These are phyloP conservation scores for Pichia deserticola DNA, from an alignment of 805 yeast species.

Conservation along the genomic window DNA sequence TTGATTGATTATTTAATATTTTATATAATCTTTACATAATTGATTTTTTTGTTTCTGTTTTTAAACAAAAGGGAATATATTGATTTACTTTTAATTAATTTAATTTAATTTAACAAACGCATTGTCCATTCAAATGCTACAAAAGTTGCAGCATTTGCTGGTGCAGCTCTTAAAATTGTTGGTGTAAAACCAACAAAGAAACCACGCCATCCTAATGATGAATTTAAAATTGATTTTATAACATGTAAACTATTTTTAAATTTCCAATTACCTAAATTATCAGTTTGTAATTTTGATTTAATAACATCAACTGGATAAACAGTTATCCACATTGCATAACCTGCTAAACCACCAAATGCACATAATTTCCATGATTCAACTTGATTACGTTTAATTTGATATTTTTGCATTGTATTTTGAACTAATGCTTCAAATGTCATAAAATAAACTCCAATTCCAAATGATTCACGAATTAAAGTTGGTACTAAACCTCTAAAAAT, in stretches of 20 bases:
- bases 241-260: constrained; percentile 58
- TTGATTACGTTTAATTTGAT: constrained; percentile 50
- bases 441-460: constrained; percentile 86
- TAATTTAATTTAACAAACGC: constrained; percentile 41
- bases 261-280: constrained; percentile 49
- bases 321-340: constrained; percentile 80
- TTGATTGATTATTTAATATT: no score
- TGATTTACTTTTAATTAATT: no score
- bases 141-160: constrained; percentile 96
- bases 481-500: constrained; percentile 78
- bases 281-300: constrained; percentile 83
- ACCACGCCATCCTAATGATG: constrained; percentile 62
- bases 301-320: constrained; percentile 87
- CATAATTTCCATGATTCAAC: constrained; percentile 87
- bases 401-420: constrained; percentile 48
- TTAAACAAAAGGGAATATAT: no score
- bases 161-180: constrained; percentile 92
- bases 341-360: constrained; percentile 82
- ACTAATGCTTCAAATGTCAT: constrained; percentile 86
- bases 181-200: constrained; percentile 90
- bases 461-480: constrained; percentile 74
- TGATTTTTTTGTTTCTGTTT: no score
- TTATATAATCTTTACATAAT: no score
- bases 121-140: constrained; percentile 87
- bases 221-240: constrained; percentile 40